These are phyloP conservation scores for Podaxis pistillaris DNA, from an alignment of 768 basidiomycete species.

Conservation along the genomic window DNA sequence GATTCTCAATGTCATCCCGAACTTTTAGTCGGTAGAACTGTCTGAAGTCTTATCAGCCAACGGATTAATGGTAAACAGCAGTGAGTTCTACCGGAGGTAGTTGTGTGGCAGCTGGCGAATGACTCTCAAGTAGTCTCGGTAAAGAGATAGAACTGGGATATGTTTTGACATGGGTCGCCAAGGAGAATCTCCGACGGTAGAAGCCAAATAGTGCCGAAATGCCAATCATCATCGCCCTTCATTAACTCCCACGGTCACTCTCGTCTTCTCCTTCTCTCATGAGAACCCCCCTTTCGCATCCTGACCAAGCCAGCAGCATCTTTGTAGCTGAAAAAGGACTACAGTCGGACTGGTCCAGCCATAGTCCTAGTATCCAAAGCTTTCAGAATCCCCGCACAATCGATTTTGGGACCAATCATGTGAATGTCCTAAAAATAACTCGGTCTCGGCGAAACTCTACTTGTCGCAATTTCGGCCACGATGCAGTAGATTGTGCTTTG, in stretches of 20 bases:
- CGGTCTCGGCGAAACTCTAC: not conserved
- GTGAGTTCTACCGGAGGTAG: slow-evolving; percentile 38
- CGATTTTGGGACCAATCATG: not conserved
- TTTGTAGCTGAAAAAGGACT: no score
- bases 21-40: slow-evolving; percentile 64
- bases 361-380: not conserved
- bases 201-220: not conserved
- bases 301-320: no score
- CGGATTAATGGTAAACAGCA: not conserved
- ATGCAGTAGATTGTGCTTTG: not conserved
- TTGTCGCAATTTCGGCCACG: not conserved
- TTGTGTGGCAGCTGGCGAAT: slow-evolving; percentile 38
- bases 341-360: no score
- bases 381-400: not conserved
- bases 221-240: not conserved
- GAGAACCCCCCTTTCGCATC: no score
- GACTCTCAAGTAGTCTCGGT: slow-evolving; percentile 42
- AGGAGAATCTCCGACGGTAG: slow-evolving; percentile 7
- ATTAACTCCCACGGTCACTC: not conserved
- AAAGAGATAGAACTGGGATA: slow-evolving; percentile 29
- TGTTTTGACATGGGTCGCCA: slow-evolving; percentile 1
- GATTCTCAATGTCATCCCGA: slow-evolving; percentile 53
- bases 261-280: not conserved
- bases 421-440: not conserved
- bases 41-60: slow-evolving; percentile 32